Evolutionary conservation across 257 asterid species (phyloP).

Genomic region (Solanum lignicaule): DNA sequence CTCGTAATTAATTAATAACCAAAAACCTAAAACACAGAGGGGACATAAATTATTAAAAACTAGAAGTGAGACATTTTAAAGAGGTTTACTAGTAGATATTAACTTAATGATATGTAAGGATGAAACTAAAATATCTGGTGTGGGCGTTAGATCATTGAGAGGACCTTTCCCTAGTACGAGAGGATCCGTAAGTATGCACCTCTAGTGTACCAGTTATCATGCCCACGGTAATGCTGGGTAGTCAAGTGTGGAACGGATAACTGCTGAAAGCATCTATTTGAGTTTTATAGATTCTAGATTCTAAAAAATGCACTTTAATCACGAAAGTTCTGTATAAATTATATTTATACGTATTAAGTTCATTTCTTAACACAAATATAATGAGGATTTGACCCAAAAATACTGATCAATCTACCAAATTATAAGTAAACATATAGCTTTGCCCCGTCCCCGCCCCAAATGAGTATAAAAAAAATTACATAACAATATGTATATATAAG

Average conservation of each 20-base stretch:
- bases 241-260: no score
- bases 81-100: not conserved
- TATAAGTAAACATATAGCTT: no score
- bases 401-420: no score
- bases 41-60: no score
- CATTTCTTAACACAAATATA: not conserved
- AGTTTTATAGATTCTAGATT: not conserved
- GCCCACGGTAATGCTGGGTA: no score
- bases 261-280: not conserved
- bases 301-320: not conserved
- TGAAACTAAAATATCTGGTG: not conserved
- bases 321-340: not conserved
- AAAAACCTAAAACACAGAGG: not conserved
- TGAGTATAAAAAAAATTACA: not conserved
- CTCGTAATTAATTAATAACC: not conserved
- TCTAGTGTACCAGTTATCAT: no score
- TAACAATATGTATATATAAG: not conserved
- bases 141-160: no score
- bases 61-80: not conserved
- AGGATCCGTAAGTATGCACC: no score
- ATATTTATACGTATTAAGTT: not conserved
- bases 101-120: not conserved
- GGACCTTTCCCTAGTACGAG: no score
- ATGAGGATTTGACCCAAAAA: no score
- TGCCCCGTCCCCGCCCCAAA: not conserved